Conservation (phyloP, 441 rosid genomes). For the Sinapis alba region DNA sequence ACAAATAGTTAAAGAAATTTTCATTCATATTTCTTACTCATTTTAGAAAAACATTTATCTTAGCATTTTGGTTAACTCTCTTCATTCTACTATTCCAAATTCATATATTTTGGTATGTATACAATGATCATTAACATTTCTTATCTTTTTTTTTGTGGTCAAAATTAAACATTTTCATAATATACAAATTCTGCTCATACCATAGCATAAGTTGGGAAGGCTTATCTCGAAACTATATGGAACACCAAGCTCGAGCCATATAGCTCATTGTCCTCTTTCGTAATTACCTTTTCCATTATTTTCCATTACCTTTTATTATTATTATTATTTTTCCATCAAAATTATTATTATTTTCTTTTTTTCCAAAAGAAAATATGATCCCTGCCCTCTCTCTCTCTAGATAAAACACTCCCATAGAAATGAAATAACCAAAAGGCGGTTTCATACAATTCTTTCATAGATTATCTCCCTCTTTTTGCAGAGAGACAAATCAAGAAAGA, state of each 20-base stretch:
- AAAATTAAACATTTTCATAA: too few relatives aligned
- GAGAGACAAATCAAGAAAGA: background rate
- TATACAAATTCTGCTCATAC: background rate
- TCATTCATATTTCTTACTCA: background rate
- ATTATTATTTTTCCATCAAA: background rate
- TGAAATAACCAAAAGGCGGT: background rate
- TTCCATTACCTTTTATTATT: background rate
- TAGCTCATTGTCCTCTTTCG: slow-evolving; percentile 10
- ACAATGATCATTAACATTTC: too few relatives aligned
- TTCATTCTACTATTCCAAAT: background rate
- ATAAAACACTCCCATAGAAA: slow-evolving; percentile 24
- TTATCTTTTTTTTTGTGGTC: too few relatives aligned
- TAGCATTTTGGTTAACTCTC: background rate
- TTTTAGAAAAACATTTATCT: background rate
- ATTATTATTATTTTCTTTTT: background rate
- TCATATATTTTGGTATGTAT: background rate
- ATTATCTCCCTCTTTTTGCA: background rate
- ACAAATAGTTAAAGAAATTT: background rate
- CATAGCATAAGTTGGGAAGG: background rate
- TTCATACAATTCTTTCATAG: background rate
- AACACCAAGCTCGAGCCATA: slow-evolving; percentile 4
- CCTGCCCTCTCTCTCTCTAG: slow-evolving; percentile 25
- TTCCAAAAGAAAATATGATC: slow-evolving; percentile 40
- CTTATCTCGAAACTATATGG: background rate
- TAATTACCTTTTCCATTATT: slow-evolving; percentile 4